A percentile compares a stretch with the other conserved stretches of the same genome.
Conservation (phyloP, 2,329 filamentous ascomycete genomes). For the Fusarium sublunatum region DNA sequence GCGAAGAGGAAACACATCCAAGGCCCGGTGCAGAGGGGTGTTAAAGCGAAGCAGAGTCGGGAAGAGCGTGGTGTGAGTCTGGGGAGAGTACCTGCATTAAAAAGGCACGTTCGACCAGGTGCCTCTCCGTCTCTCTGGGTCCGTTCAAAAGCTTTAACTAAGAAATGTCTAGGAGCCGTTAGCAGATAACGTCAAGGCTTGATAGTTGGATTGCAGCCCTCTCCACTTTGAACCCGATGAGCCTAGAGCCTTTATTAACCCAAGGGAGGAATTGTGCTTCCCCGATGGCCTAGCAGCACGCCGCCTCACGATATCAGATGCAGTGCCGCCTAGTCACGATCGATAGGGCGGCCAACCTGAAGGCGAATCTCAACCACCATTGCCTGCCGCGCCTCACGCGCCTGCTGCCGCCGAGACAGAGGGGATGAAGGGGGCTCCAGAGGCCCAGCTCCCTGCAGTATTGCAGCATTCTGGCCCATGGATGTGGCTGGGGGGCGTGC, state of each 20-base stretch:
- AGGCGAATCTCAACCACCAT: constrained; percentile 37
- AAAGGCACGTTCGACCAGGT: constrained; percentile 42
- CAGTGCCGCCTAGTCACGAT: constrained; percentile 28
- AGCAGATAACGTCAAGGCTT: constrained; percentile 25
- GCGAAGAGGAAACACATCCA: constrained; percentile 42
- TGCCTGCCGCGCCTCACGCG: constrained; percentile 43
- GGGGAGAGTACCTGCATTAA: constrained; percentile 49
- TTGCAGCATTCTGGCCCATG: constrained; percentile 13
- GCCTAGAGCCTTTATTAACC: constrained; percentile 43
- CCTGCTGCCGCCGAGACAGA: constrained; percentile 31
- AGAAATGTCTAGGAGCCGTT: constrained; percentile 33
- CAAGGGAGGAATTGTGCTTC: constrained; percentile 30
- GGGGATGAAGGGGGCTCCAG: constrained; percentile 6
- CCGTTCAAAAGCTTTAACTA: constrained; percentile 35
- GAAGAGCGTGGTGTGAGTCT: constrained; percentile 46
- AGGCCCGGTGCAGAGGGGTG: constrained; percentile 38
- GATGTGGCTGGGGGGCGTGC: constrained; percentile 12
- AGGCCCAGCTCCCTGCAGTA: neutral
- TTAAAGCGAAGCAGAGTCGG: constrained; percentile 46
- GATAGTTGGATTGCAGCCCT: constrained; percentile 41
- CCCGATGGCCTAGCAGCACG: constrained; percentile 38
- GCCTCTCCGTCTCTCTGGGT: constrained; percentile 24
- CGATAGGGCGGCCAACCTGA: constrained; percentile 42
- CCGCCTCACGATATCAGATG: constrained; percentile 42
- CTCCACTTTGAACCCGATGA: constrained; percentile 39